These are phyloP conservation scores for Colletotrichum melonis DNA, from an alignment of 2,329 filamentous ascomycete species.

Conservation along the genomic window DNA sequence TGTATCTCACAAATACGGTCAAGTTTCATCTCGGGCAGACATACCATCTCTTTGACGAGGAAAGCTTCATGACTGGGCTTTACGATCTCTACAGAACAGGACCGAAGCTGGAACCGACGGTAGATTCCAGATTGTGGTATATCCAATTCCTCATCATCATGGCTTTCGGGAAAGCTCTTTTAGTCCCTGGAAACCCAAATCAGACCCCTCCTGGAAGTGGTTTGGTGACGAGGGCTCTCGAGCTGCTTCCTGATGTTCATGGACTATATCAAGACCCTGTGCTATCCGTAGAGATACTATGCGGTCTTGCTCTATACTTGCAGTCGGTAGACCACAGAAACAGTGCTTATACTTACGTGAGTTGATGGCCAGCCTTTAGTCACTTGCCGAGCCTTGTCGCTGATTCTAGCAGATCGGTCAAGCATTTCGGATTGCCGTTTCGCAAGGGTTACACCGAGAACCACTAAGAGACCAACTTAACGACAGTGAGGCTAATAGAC, in stretches of 20 bases:
- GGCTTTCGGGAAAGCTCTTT: conserved; percentile 65
- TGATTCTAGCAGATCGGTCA: conserved; percentile 3
- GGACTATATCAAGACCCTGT: conserved; percentile 52
- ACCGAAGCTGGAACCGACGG: conserved; percentile 19
- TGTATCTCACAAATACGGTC: conserved; percentile 65
- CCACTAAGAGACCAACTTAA: not conserved
- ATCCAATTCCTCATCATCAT: conserved; percentile 65
- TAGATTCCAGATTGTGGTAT: conserved; percentile 54
- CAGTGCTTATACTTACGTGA: conserved; percentile 53
- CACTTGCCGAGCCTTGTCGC: not conserved
- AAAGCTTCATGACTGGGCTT: conserved; percentile 55
- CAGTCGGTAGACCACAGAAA: conserved; percentile 57
- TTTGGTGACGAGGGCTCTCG: conserved; percentile 45
- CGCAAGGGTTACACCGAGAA: conserved; percentile 16
- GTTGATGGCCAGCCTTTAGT: conserved; percentile 2
- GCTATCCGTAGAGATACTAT: conserved; percentile 55
- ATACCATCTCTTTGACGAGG: conserved; percentile 65
- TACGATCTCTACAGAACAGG: conserved; percentile 42
- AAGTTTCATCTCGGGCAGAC: conserved; percentile 66
- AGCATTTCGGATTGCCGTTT: conserved; percentile 12
- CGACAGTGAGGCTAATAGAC: not conserved
- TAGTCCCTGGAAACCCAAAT: conserved; percentile 61
- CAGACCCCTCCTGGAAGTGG: conserved; percentile 45
- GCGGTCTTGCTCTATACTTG: conserved; percentile 58
- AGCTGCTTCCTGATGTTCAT: conserved; percentile 49